Evolutionary conservation across 2,329 filamentous ascomycete species (phyloP), one percentile per base, ranked within the genome.

Genomic region (Calonectria henricotiae): DNA sequence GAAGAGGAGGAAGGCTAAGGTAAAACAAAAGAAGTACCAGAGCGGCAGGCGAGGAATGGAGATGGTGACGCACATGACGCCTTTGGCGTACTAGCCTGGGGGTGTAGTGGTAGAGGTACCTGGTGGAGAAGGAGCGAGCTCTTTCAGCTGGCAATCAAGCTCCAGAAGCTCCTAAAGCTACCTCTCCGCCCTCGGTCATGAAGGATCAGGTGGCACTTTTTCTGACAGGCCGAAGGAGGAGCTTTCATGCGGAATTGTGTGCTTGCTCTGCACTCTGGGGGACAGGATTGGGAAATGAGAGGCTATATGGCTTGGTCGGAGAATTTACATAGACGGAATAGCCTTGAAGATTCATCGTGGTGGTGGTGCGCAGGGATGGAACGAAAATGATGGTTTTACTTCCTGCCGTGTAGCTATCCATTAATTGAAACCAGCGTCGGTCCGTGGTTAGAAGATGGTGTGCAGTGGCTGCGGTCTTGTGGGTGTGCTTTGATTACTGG

Each of bases 21-120:
- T 65, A 60, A 54, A 65, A 69, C 62, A 60, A 30, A 60, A 8
- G 47, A 30, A 55, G 43, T 35, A 25, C 37, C 23, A 41, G 51
- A 25, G 62, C 46, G 43, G 13, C 37, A 64, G 35, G 23, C 17
- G 44, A 43, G 39, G 67, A 66, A 69, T 66, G 62, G 55, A 46
- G 13, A 54, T 20, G 55, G 47, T 60, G 62, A 60, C 60, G 67
- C 62, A 47, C 67, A 69, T 69, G 67, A 69, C 55, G 55, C 67
- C 37, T 30, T 69, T 23, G 46, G 62, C 11, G 39, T 58, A 62
- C 62, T 69, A 69, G 62, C 30, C 62, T 27, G 47, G 43, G 43
- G 61, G 32, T 67, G 35, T 61, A 62, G 64, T 11, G 32, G 54
- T 37, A n/a, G 63, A 65, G 35, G 66, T 46, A 58, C 60, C 41